phyloP scores from a whole-genome alignment of 2,329 filamentous ascomycete genomes.

The Botrytis fragariae region DNA sequence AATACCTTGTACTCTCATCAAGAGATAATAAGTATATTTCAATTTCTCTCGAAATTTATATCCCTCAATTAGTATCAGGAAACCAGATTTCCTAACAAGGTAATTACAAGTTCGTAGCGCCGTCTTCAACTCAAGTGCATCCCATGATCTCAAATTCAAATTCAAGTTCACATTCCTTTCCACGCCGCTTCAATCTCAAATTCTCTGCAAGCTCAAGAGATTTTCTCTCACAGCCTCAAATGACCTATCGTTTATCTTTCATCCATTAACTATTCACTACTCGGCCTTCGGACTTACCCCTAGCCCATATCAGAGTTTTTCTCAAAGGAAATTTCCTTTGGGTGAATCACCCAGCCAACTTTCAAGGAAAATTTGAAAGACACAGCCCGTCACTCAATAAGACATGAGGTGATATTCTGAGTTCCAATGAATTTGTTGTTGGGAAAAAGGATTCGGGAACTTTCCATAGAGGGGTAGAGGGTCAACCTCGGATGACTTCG shows the following conservation, averaged over 20 bases:
- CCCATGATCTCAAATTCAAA: background rate
- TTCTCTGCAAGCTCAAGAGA: background rate
- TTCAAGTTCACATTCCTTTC: background rate
- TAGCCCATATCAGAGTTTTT: background rate
- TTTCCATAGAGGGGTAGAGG: background rate
- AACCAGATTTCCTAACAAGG: background rate
- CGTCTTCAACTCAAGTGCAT: background rate
- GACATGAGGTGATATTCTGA: background rate
- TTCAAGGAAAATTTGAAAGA: background rate
- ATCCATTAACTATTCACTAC: background rate
- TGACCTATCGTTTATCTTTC: background rate
- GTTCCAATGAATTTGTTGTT: background rate
- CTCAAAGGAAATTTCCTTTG: background rate
- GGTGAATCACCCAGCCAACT: background rate
- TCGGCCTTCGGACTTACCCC: background rate
- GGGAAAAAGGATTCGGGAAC: background rate
- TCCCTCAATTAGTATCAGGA: accelerated
- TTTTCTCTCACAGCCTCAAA: background rate
- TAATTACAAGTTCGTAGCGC: background rate
- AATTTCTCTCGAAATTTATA: accelerated
- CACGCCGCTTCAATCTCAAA: background rate
- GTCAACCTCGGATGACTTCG: background rate
- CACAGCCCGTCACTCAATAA: background rate
- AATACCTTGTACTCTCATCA: background rate
- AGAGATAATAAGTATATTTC: background rate